Base-by-base conservation (phyloP, 1,284 basidiomycete species). In the Rhodotorula sp. region DNA sequence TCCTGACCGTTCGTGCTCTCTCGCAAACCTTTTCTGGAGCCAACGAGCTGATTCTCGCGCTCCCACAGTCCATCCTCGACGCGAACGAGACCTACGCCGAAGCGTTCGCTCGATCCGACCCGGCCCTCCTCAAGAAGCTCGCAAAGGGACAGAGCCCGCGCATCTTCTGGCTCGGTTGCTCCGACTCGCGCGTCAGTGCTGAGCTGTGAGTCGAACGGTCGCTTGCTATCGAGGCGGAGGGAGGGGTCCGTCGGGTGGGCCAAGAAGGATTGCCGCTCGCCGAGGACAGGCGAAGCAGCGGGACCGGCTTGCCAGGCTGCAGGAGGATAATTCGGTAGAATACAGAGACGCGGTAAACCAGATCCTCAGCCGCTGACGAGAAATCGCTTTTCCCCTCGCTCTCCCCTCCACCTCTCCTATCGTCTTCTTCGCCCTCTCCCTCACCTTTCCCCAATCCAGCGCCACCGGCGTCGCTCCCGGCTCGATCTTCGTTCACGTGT, bases 101-200 rank as follows among this genome's bases (percentile, higher is more conserved):
- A 44, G 84, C 86, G 47, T 85, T 89, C 65, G 74, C 83, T 51
- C 67, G 76, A 27, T 78, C 82, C n/a, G 84, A 90, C 51, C 87
- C 89, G 1, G 81, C 80, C 22, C 90, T 92, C 74, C 89, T 91
- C 67, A 74, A 81, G 10, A 77, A 85, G 70, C 84, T 82, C 6
- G 85, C 87, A 4, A 80, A 86, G 79, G 89, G 88, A 15, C 92
- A 94, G 79, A 75, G 79, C 0, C 91, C 91, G 30, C 88, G 90
- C 82, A 82, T 90, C 52, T 85, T 90, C 73, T 90, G 89, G 89
- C 84, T 90, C 75, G 89, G 88, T 57, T 89, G 87, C 78, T 83
- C 86, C 34, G 88, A 89, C 80, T 88, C 87, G n/a, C 83, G 87
- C 39, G 87, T 88, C 19, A 85, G 86, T 56, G 87, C 74, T n/a